Evolutionary conservation across 169 alveolate species (phyloP), one percentile per base, ranked within the genome.

Genomic region (Besnoitia besnoiti): DNA sequence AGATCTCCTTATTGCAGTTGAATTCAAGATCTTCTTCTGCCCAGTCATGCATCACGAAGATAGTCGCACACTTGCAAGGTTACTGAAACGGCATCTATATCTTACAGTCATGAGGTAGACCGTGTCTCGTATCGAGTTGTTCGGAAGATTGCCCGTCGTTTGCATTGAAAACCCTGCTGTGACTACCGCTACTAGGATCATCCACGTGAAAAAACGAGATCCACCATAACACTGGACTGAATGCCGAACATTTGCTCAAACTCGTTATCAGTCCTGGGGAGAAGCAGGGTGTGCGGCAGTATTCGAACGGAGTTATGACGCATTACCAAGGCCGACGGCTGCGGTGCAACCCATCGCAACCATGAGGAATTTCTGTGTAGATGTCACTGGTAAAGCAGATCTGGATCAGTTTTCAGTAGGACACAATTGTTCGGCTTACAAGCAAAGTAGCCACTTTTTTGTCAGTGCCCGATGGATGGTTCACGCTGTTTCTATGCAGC

Each of bases 21-120:
- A 39, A 77, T 37, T 77, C 82, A 37, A 73, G 82, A 37, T 73
- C 87, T 39, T 77, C 87, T n/a, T 77, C 87, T 39, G 59, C 30
- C 87, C 55, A 39, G 16, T 40, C 87, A 51, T 77, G 55, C 55
- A 42, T 8, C 37, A 77, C 47, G 44, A 4, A n/a, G 44, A 5
- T 10, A 55, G 14, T 62, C 79, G 33, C 8, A 7, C 19, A 3
- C 47, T 21, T 19, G n/a, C 2, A 42, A 42, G 82, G 21, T 19
- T 73, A n/a, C 40, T 5, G 67, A 55, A 55, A 21, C 82, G 44
- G 47, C 16, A 73, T 27, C 5, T 27, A 35, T 8, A 16, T n/a
- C 82, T n/a, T 73, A 73, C 82, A 39, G n/a, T 73, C 44, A 19
- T 30, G 82, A 73, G 46, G 24, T 73, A 37, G 46, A 73, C 44